A percentile compares a stretch with the other conserved stretches of the same genome.
Evolutionary conservation across 768 basidiomycete species (phyloP).

Genomic region (Clitopilus hobsonii): DNA sequence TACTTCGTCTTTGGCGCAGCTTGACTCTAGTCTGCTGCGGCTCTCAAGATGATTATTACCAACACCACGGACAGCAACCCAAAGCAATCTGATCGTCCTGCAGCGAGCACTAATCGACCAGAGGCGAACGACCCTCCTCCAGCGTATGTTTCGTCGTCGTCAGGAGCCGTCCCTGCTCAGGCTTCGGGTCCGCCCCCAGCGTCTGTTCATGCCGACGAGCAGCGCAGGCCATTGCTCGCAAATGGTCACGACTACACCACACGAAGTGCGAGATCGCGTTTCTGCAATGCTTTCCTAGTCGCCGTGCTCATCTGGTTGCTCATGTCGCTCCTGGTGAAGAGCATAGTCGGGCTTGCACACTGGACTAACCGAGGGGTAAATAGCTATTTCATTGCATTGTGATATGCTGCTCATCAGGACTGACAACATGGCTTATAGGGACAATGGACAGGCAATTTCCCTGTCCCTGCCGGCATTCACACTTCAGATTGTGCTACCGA

Average conservation of each 20-base stretch:
- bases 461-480: constrained; percentile 9
- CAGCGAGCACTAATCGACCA: not conserved
- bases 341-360: constrained; percentile 9
- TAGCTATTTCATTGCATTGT: not conserved
- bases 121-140: not conserved
- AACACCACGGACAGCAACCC: constrained; percentile 9
- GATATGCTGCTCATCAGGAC: not conserved
- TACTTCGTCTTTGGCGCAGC: not conserved
- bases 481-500: constrained; percentile 6
- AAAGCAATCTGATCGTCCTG: constrained; percentile 3
- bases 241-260: not conserved
- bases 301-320: constrained; percentile 19
- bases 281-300: constrained; percentile 15
- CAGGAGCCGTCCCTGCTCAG: constrained; percentile 5
- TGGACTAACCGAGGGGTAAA: constrained; percentile 1
- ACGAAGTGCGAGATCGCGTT: constrained; percentile 13
- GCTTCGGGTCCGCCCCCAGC: constrained; percentile 6
- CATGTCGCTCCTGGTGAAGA: constrained; percentile 10
- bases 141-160: not conserved
- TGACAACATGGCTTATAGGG: constrained; percentile 1
- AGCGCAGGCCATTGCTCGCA: not conserved
- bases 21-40: not conserved
- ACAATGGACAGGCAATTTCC: constrained; percentile 10
- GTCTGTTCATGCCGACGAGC: not conserved
- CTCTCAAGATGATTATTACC: constrained; percentile 4